A percentile compares a stretch with the other conserved stretches of the same genome.
phyloP scores from a whole-genome alignment of 1,284 basidiomycete species.

The Hypsizygus ulmarius region DNA sequence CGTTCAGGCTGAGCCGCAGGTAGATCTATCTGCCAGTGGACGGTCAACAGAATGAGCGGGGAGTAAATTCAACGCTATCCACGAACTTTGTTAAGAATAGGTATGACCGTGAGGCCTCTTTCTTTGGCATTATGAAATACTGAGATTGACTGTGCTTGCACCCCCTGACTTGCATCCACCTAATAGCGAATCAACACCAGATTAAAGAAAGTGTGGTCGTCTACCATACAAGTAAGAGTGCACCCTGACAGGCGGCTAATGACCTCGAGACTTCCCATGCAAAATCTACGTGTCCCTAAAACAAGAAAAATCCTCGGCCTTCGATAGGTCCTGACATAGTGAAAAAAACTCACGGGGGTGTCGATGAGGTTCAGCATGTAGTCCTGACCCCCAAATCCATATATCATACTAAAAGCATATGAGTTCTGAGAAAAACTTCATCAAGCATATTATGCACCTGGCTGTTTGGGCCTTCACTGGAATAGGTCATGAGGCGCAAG shows the following conservation, averaged over 20 bases:
- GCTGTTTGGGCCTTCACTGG: slow-evolving; percentile 91
- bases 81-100: slow-evolving; percentile 90
- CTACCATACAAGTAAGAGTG: slow-evolving; percentile 73
- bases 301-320: not conserved
- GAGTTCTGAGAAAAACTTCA: slow-evolving; percentile 5
- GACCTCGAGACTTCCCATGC: slow-evolving; percentile 95
- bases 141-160: slow-evolving; percentile 97
- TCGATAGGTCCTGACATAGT: not conserved
- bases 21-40: slow-evolving; percentile 70
- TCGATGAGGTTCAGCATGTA: slow-evolving; percentile 95
- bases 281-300: slow-evolving; percentile 92
- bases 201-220: slow-evolving; percentile 2
- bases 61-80: not conserved
- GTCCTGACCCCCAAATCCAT: slow-evolving; percentile 48
- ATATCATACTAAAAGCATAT: slow-evolving; percentile 67
- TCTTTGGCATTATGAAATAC: slow-evolving; percentile 90
- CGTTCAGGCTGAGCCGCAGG: slow-evolving; percentile 81
- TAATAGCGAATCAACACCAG: slow-evolving; percentile 20
- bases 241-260: slow-evolving; percentile 92
- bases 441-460: slow-evolving; percentile 44
- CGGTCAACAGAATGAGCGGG: slow-evolving; percentile 2
- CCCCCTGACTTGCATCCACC: slow-evolving; percentile 95
- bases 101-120: slow-evolving; percentile 82
- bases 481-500: not conserved
- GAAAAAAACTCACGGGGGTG: slow-evolving; percentile 67